Conservation (phyloP, 2,329 filamentous ascomycete species). For the Torrubiella hemipterigena region DNA sequence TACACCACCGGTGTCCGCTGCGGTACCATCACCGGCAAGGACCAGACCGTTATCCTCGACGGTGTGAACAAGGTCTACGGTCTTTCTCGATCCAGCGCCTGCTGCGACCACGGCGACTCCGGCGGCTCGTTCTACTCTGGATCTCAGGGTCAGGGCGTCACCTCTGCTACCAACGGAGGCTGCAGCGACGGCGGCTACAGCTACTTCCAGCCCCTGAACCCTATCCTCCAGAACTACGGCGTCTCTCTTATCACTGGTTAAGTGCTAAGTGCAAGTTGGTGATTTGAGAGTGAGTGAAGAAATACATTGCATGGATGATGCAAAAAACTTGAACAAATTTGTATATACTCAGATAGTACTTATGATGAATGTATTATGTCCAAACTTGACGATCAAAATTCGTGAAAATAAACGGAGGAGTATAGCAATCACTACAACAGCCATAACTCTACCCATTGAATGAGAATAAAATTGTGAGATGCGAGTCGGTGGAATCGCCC, state of each 20-base stretch:
- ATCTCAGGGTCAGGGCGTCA: conserved; percentile 27
- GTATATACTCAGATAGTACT: no score
- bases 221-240: not conserved
- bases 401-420: no score
- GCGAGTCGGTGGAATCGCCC: no score
- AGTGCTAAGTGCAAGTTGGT: no score
- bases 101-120: conserved; percentile 28
- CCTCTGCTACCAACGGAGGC: conserved; percentile 25
- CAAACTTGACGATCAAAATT: no score
- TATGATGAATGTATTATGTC: no score
- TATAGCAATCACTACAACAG: no score
- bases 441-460: no score
- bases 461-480: no score
- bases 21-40: conserved; percentile 19
- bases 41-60: conserved; percentile 22
- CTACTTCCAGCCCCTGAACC: not conserved
- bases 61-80: conserved; percentile 23
- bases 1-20: conserved; percentile 27
- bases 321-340: no score
- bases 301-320: no score
- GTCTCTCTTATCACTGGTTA: not conserved
- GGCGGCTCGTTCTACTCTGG: conserved; percentile 26
- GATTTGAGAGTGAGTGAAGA: no score
- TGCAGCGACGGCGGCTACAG: conserved; percentile 11
- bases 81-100: conserved; percentile 25